phyloP scores from a whole-genome alignment of 1,284 basidiomycete species.

The Ustilago loliicola region DNA sequence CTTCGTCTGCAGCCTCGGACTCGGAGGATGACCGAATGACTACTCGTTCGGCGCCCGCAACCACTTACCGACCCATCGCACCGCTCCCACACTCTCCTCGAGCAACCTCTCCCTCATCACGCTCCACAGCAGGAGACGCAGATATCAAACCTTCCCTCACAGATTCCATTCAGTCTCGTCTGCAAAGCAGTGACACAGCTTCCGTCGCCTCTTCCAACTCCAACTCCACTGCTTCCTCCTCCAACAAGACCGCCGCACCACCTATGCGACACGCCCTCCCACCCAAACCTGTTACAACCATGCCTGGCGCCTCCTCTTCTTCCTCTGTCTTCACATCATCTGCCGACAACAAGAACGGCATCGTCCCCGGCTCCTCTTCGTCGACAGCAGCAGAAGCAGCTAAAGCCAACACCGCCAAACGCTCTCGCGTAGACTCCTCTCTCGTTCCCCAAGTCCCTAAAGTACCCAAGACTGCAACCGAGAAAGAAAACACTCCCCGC shows the following conservation, averaged over 20 bases:
- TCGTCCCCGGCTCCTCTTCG: conserved; percentile 5
- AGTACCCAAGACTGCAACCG: conserved; percentile 64
- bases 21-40: conserved; percentile 54
- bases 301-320: conserved; percentile 20
- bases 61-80: conserved; percentile 55
- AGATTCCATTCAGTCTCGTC: conserved; percentile 19
- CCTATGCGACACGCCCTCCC: conserved; percentile 58
- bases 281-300: conserved; percentile 54
- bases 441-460: conserved; percentile 67
- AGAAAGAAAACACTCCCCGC: conserved; percentile 62
- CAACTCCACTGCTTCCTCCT: conserved; percentile 21
- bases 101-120: conserved; percentile 33
- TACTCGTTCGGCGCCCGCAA: conserved; percentile 49
- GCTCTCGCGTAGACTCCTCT: conserved; percentile 61
- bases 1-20: conserved; percentile 44
- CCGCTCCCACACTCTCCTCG: conserved; percentile 49
- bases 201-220: conserved; percentile 21
- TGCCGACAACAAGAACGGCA: not conserved
- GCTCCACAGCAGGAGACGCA: conserved; percentile 20
- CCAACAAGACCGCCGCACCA: conserved; percentile 19
- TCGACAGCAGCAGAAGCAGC: conserved; percentile 35
- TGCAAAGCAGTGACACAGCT: conserved; percentile 17
- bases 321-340: conserved; percentile 10
- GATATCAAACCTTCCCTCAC: not conserved
- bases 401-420: conserved; percentile 54